Conservation (phyloP, 495 filamentous ascomycete species). For the Hypoxylon crocopeplum region DNA sequence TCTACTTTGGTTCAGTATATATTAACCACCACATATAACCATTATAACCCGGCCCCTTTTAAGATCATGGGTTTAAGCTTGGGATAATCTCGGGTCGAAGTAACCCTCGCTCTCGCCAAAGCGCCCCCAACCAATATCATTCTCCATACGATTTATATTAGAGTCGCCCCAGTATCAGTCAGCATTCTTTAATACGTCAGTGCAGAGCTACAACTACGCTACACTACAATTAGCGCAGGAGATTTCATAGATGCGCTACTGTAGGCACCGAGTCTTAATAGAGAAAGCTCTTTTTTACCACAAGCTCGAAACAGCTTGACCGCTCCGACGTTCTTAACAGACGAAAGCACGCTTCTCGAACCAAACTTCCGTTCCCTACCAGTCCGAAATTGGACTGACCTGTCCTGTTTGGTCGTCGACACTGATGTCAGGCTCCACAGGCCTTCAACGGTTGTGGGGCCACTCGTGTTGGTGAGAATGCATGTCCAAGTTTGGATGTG, state of each 20-base stretch:
- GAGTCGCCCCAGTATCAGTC: slow-evolving; percentile 22
- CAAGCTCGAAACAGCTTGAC: slow-evolving; percentile 21
- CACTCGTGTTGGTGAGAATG: slow-evolving; percentile 26
- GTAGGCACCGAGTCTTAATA: slow-evolving; percentile 7
- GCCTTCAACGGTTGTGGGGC: slow-evolving; percentile 28
- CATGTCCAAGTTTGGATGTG: slow-evolving; percentile 26
- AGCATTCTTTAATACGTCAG: slow-evolving; percentile 19
- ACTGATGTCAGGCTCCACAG: slow-evolving; percentile 36
- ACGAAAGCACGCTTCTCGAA: slow-evolving; percentile 24
- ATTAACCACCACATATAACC: slow-evolving; percentile 54
- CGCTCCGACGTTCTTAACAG: slow-evolving; percentile 17
- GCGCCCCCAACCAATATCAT: slow-evolving; percentile 33
- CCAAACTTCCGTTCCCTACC: slow-evolving; percentile 26
- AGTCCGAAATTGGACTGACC: slow-evolving; percentile 27
- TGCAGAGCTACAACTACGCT: slow-evolving; percentile 3
- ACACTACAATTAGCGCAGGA: neutral
- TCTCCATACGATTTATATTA: slow-evolving; percentile 13
- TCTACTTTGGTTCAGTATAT: slow-evolving; percentile 43
- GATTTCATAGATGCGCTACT: slow-evolving; percentile 23
- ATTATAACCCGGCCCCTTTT: slow-evolving; percentile 45
- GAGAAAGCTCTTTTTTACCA: neutral
- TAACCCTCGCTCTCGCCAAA: slow-evolving; percentile 32
- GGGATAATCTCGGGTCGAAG: slow-evolving; percentile 50
- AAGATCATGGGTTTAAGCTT: slow-evolving; percentile 38
- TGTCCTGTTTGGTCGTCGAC: slow-evolving; percentile 26